Evolutionary conservation across 768 basidiomycete species (phyloP), one percentile per base, ranked within the genome.

Genomic region (Scleroderma bovista): DNA sequence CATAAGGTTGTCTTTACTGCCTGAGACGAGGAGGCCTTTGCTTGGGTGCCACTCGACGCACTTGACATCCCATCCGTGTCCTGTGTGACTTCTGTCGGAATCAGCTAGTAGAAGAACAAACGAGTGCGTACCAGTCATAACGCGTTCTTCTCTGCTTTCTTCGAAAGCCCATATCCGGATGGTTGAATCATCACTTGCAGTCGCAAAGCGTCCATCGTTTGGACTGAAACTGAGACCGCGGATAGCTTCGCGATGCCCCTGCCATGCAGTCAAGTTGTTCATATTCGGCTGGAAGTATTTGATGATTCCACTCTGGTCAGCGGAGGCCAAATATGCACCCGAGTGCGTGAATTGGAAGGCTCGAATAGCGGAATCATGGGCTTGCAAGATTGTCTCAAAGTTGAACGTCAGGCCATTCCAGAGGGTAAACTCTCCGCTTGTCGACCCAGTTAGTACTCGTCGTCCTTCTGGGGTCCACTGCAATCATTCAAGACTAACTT

Each of bases 381-480:
- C 95, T 70, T 97, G 95, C n/a, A 98, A 80, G 57, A 99, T 97
- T 0, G 95, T 96, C 69, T 99, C 96, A 62, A 98, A 99, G 71
- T 98, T 99, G 82, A 98, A 99, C 0, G 96, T 97, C 20, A 95
- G 77, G 23, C 95, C 95, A 57, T 99, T 99, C 96, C 96, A 98
- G 6, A 98, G 79, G 1, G 95, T 98, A 69, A 99, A 97, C 70
- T 98, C 96, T 41, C 96, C 96, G 54, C 88, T 92, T 19, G 93
- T 93, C 11, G 93, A 94, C 16, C 96, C 96, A 3, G 96, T 98
- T 42, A 98, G 72, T 19, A 98, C 77, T 2, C 96, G 84, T 29
- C 96, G 80, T 48, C 86, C 93, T 71, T 98, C 95, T 1, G 96
- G 96, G 16, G 94, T 98, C 93, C 95, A 99, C 93, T 97, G 55